phyloP scores from a whole-genome alignment of 1,284 basidiomycete genomes.

The Irpex sp. region DNA sequence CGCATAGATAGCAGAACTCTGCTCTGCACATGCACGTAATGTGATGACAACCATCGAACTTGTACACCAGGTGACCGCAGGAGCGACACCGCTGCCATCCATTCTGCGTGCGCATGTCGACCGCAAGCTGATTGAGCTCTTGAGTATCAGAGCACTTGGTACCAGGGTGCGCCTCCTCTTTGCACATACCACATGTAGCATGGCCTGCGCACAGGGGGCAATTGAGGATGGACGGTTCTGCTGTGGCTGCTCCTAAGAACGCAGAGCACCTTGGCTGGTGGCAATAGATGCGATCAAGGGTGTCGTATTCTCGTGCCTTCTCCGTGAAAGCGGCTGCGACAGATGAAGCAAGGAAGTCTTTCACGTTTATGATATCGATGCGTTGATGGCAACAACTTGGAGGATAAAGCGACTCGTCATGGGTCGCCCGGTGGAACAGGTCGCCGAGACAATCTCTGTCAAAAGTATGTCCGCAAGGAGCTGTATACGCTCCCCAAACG shows the following conservation, averaged over 20 bases:
- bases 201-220: conserved; percentile 34
- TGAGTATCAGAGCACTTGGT: conserved; percentile 23
- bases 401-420: conserved; percentile 41
- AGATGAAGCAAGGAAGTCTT: conserved; percentile 21
- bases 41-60: conserved; percentile 37
- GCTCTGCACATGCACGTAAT: conserved; percentile 35
- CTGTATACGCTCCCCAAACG: conserved; percentile 23
- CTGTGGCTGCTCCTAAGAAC: conserved; percentile 45
- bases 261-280: conserved; percentile 39
- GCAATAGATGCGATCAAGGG: conserved; percentile 38
- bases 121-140: conserved; percentile 35
- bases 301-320: conserved; percentile 35
- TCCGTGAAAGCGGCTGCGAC: conserved; percentile 24
- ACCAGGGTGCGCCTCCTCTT: conserved; percentile 33
- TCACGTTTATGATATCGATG: conserved; percentile 26
- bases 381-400: conserved; percentile 38
- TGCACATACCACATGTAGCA: conserved; percentile 42
- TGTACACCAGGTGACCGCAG: conserved; percentile 34
- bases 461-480: conserved; percentile 36
- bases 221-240: conserved; percentile 12
- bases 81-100: conserved; percentile 42
- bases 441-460: conserved; percentile 34
- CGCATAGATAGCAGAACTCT: conserved; percentile 45
- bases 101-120: conserved; percentile 33
- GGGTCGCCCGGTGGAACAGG: conserved; percentile 33